Evolutionary conservation across 768 basidiomycete species (phyloP).

Genomic region (Lactarius hengduanensis): DNA sequence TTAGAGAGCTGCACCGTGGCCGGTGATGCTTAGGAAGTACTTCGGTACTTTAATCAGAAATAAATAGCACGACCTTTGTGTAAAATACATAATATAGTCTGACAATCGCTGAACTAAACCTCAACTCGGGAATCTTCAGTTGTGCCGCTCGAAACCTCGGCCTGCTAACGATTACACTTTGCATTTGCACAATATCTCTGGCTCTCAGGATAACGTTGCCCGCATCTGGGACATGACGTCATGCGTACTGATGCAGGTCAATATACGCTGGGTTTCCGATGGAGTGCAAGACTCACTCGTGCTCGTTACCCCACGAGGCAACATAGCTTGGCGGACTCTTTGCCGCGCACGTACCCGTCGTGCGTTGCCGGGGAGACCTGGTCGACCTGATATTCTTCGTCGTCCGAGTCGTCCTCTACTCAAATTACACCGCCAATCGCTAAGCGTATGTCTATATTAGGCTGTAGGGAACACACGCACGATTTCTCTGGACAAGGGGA

Average conservation of each 20-base stretch:
- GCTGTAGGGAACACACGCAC: neutral
- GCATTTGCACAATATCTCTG: neutral
- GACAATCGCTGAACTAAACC: neutral
- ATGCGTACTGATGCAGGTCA: neutral
- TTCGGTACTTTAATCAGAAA: neutral
- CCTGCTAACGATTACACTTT: neutral
- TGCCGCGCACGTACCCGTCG: neutral
- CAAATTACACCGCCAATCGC: neutral
- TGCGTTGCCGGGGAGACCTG: neutral
- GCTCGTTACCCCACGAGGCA: neutral
- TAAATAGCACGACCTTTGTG: neutral
- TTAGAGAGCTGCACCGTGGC: neutral
- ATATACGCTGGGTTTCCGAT: neutral
- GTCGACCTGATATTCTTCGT: neutral
- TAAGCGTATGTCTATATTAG: neutral
- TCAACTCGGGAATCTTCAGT: neutral
- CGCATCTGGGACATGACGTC: too few relatives aligned
- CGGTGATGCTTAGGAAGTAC: neutral
- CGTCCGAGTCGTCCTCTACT: neutral
- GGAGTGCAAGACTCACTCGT: neutral
- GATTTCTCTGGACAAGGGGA: neutral
- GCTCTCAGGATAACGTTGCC: neutral
- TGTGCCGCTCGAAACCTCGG: neutral
- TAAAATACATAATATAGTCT: neutral
- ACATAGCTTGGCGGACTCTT: neutral